These are phyloP conservation scores for Tetraselmis striata DNA, from an alignment of 139 green algal species.

Conservation along the genomic window DNA sequence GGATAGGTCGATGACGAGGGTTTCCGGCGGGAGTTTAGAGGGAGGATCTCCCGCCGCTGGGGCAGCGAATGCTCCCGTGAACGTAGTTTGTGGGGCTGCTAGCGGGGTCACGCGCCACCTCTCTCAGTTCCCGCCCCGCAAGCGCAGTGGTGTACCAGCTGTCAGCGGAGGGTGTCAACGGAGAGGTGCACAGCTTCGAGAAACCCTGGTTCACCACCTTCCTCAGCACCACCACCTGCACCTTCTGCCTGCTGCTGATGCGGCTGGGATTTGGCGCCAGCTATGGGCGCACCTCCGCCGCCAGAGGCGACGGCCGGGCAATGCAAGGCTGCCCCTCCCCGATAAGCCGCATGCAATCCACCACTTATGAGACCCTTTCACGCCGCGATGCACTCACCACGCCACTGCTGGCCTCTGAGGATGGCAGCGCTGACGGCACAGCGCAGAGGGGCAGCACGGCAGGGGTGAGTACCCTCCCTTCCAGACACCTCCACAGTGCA, in stretches of 20 bases:
- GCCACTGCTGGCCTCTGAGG: neutral
- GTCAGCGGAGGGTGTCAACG: neutral
- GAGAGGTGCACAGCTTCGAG: slow-evolving; percentile 6
- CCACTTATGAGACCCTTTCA: neutral
- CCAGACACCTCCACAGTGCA: no score
- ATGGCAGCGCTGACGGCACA: neutral
- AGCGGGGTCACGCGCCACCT: no score
- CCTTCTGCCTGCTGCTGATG: slow-evolving; percentile 2
- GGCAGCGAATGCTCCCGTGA: no score
- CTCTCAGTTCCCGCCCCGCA: no score
- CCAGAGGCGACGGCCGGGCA: no score
- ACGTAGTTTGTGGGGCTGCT: neutral
- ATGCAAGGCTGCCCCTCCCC: no score
- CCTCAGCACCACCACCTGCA: neutral
- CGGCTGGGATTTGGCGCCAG: neutral
- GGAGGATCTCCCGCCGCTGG: neutral
- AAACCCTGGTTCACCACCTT: slow-evolving; percentile 17
- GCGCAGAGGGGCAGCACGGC: neutral
- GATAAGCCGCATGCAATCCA: neutral
- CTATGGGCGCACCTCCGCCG: neutral
- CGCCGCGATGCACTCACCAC: neutral
- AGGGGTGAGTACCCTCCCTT: no score
- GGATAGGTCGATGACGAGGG: no score
- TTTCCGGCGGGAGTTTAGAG: neutral
- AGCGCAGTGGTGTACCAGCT: slow-evolving; percentile 14